phyloP scores from a whole-genome alignment of 2,329 filamentous ascomycete species.

The Cordyceps cicadae region DNA sequence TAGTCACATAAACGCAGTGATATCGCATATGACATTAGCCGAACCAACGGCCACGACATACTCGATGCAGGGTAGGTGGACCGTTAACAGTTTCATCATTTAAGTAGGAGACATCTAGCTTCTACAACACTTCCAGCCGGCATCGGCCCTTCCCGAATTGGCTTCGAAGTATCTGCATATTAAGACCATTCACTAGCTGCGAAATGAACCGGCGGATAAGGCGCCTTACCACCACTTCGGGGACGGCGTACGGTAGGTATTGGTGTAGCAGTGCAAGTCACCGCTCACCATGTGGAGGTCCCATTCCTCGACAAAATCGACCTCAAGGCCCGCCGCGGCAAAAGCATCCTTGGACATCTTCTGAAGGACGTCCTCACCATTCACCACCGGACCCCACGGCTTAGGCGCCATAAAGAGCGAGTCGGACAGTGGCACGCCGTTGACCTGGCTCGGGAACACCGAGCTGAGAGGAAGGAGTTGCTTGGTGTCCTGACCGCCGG shows the following conservation, averaged over 20 bases:
- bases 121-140: neutral
- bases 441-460: neutral
- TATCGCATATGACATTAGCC: neutral
- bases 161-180: neutral
- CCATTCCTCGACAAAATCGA: constrained; percentile 22
- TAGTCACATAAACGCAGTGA: neutral
- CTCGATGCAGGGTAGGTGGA: neutral
- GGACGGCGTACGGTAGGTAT: constrained; percentile 12
- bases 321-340: constrained; percentile 14
- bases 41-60: neutral
- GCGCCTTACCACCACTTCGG: constrained; percentile 15
- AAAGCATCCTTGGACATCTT: constrained; percentile 18
- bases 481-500: neutral
- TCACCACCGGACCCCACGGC: constrained; percentile 19
- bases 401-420: constrained; percentile 11
- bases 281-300: constrained; percentile 17
- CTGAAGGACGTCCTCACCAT: constrained; percentile 20
- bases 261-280: constrained; percentile 22
- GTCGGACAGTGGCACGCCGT: neutral
- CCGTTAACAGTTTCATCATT: neutral
- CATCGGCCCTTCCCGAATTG: neutral
- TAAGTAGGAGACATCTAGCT: neutral
- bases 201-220: neutral
- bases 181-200: neutral
- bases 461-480: neutral